phyloP scores from a whole-genome alignment of 768 basidiomycete species.

The Lenzites betulinus region DNA sequence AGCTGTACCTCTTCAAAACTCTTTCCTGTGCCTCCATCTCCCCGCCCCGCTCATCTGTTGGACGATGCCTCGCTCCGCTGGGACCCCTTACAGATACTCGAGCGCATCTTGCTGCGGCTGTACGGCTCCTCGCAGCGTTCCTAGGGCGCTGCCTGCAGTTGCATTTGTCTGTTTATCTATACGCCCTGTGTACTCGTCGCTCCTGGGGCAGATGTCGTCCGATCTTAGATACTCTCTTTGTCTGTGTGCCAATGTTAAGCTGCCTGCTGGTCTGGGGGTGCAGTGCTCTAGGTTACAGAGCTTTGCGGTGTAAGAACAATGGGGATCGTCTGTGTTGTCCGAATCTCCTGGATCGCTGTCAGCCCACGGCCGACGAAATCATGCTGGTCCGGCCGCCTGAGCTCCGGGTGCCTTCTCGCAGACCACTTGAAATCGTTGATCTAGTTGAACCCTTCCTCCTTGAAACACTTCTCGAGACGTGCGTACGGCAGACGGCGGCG shows the following conservation, averaged over 20 bases:
- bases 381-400: not conserved
- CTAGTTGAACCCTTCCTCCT: not conserved
- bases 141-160: not conserved
- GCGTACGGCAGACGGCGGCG: not conserved
- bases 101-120: not conserved
- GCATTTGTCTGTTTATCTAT: not conserved
- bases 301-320: not conserved
- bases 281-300: not conserved
- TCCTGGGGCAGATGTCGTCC: not conserved
- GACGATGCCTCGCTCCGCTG: not conserved
- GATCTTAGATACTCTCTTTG: not conserved
- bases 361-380: not conserved
- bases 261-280: not conserved
- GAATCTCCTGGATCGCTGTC: not conserved
- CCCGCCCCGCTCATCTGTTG: not conserved
- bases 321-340: not conserved
- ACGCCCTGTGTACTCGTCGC: not conserved
- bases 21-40: not conserved
- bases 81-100: not conserved
- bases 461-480: not conserved
- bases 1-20: not conserved
- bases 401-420: not conserved
- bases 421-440: not conserved
- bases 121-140: not conserved
- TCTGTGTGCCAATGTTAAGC: not conserved